phyloP scores from a whole-genome alignment of 805 yeast genomes.

The Yarrowia porcina region DNA sequence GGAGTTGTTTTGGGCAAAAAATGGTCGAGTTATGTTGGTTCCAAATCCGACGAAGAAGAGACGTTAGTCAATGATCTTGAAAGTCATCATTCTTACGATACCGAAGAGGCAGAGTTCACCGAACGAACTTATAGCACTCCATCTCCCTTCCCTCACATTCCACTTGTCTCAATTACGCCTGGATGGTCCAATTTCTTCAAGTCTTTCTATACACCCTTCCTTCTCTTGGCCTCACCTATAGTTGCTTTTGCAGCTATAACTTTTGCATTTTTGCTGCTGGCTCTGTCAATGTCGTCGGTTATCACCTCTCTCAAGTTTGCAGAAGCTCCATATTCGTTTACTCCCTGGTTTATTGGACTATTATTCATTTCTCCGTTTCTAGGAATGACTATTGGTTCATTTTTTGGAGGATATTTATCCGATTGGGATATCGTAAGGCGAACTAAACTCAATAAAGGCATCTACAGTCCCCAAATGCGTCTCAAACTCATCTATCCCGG shows the following conservation, averaged over 20 bases:
- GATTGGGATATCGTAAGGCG: conserved; percentile 27
- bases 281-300: conserved; percentile 22
- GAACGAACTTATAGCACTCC: background rate
- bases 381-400: conserved; percentile 26
- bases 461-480: conserved; percentile 28
- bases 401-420: conserved; percentile 26
- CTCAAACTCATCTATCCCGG: conserved; percentile 25
- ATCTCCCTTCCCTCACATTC: background rate
- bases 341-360: conserved; percentile 24
- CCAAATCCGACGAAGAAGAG: background rate
- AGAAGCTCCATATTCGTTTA: conserved; percentile 23
- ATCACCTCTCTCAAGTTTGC: conserved; percentile 9
- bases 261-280: conserved; percentile 22
- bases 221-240: conserved; percentile 6
- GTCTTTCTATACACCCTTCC: conserved; percentile 18
- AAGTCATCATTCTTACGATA: background rate
- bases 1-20: background rate
- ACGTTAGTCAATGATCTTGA: background rate
- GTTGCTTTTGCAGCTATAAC: conserved; percentile 26
- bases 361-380: conserved; percentile 26
- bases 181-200: conserved; percentile 2
- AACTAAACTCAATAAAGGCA: conserved; percentile 26
- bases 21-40: too few species aligned
- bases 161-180: conserved; percentile 4
- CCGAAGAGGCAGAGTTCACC: background rate